A percentile compares a stretch with the other conserved stretches of the same genome.
Evolutionary conservation across 345 rosid species (phyloP).

Genomic region (Acer yangbiense): DNA sequence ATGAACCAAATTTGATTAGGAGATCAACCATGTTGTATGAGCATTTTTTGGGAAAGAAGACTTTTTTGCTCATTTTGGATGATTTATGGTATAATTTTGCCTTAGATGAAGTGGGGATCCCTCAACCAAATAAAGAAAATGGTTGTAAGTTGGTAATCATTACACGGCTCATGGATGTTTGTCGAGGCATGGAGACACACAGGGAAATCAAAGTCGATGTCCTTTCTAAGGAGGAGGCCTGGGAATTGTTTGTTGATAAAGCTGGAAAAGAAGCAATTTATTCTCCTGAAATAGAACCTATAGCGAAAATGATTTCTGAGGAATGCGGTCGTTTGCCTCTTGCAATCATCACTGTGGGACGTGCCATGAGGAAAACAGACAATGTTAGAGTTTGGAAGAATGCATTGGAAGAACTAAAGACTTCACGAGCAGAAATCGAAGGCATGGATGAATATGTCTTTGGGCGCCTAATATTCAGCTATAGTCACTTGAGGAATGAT

Average conservation of each 20-base stretch:
- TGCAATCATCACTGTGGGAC: conserved; percentile 22
- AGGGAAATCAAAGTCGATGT: conserved; percentile 15
- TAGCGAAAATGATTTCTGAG: conserved; percentile 18
- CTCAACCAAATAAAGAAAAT: conserved; percentile 15
- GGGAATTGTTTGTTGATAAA: conserved; percentile 26
- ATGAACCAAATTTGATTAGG: neutral
- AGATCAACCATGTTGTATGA: neutral
- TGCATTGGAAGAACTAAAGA: conserved; percentile 20
- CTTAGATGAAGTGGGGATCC: conserved; percentile 23
- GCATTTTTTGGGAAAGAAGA: conserved; percentile 11
- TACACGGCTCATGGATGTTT: conserved; percentile 15
- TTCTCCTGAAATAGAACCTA: conserved; percentile 10
- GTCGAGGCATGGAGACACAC: conserved; percentile 13
- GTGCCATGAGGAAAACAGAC: conserved; percentile 15
- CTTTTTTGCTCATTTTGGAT: conserved; percentile 20
- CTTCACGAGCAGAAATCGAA: conserved; percentile 7
- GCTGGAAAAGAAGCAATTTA: conserved; percentile 9
- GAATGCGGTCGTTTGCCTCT: conserved; percentile 25
- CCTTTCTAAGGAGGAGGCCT: conserved; percentile 27
- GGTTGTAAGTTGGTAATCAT: conserved; percentile 13
- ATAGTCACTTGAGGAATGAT: conserved; percentile 9
- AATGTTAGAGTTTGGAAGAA: conserved; percentile 24
- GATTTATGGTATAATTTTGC: conserved; percentile 24
- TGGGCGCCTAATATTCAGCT: conserved; percentile 20
- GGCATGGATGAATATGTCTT: conserved; percentile 23